phyloP scores from a whole-genome alignment of 768 basidiomycete species.

The Tylopilus balloui region DNA sequence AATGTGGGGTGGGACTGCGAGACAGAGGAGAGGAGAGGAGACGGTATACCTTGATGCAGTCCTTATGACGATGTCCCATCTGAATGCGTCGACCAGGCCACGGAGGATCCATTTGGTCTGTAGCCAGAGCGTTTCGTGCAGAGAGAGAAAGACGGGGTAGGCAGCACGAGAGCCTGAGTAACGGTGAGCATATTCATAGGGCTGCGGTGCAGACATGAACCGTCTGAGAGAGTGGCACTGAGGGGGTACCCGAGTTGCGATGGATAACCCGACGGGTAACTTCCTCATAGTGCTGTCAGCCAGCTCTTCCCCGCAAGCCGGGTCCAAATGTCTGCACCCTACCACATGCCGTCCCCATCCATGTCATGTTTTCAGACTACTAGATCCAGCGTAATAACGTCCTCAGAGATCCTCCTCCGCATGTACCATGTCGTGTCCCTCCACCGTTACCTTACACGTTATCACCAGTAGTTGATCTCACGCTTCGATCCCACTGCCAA shows the following conservation, averaged over 20 bases:
- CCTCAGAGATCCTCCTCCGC: background rate
- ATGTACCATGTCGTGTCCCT: no score
- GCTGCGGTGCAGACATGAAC: conserved; percentile 25
- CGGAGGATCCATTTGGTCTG: conserved; percentile 55
- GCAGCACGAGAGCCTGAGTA: conserved; percentile 41
- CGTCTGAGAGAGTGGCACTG: background rate
- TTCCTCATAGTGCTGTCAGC: background rate
- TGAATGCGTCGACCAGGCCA: conserved; percentile 67
- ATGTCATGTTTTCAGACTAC: no score
- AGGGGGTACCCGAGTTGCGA: no score
- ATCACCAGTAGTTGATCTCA: background rate
- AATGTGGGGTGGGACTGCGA: conserved; percentile 9
- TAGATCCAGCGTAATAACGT: background rate
- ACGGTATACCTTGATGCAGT: conserved; percentile 53
- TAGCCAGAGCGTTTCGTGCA: conserved; percentile 54
- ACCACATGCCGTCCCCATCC: no score
- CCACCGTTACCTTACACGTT: background rate
- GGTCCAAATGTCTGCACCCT: no score
- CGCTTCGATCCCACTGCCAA: background rate
- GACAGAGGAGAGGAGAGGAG: conserved; percentile 5
- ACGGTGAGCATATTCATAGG: conserved; percentile 5
- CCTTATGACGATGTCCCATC: conserved; percentile 62
- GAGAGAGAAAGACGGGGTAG: conserved; percentile 68
- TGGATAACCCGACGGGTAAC: conserved; percentile 15
- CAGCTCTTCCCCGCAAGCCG: no score